phyloP scores from a whole-genome alignment of 805 yeast species.

The Danielia reshetovae region DNA sequence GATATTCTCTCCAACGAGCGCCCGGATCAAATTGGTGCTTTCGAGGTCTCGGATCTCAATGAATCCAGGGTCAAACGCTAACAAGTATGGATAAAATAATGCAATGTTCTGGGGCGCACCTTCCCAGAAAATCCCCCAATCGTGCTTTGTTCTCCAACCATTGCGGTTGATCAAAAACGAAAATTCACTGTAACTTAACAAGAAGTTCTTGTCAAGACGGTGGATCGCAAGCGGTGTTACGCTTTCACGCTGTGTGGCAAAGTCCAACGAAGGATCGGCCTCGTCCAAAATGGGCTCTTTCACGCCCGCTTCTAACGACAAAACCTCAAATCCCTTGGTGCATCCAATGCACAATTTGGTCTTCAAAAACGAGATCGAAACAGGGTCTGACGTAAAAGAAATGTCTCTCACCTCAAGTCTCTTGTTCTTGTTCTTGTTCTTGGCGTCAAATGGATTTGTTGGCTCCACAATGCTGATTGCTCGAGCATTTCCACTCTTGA shows the following conservation, averaged over 20 bases:
- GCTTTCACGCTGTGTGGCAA: constrained; percentile 74
- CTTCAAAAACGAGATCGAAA: constrained; percentile 84
- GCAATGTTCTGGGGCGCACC: constrained; percentile 92
- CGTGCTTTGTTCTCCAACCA: constrained; percentile 94
- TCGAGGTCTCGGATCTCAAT: constrained; percentile 92
- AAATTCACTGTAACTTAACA: constrained; percentile 86
- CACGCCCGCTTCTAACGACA: constrained; percentile 75
- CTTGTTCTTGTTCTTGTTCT: constrained; percentile 58
- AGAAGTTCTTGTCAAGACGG: constrained; percentile 81
- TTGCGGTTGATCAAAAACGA: constrained; percentile 91
- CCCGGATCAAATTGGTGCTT: constrained; percentile 77
- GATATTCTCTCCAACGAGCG: constrained; percentile 90
- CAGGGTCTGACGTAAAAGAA: constrained; percentile 81
- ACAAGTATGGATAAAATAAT: constrained; percentile 86
- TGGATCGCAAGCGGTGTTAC: constrained; percentile 90
- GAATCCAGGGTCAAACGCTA: constrained; percentile 86
- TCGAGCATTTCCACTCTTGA: constrained; percentile 75
- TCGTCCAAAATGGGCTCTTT: constrained; percentile 91
- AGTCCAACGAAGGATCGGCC: constrained; percentile 96
- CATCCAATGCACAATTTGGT: constrained; percentile 92
- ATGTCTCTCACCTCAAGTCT: constrained; percentile 71
- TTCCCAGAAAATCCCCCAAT: constrained; percentile 96
- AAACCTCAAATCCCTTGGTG: constrained; percentile 93
- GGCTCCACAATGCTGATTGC: constrained; percentile 87
- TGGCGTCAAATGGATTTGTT: constrained; percentile 64